phyloP scores from a whole-genome alignment of 805 yeast genomes.

The Ogataea wickerhamii region DNA sequence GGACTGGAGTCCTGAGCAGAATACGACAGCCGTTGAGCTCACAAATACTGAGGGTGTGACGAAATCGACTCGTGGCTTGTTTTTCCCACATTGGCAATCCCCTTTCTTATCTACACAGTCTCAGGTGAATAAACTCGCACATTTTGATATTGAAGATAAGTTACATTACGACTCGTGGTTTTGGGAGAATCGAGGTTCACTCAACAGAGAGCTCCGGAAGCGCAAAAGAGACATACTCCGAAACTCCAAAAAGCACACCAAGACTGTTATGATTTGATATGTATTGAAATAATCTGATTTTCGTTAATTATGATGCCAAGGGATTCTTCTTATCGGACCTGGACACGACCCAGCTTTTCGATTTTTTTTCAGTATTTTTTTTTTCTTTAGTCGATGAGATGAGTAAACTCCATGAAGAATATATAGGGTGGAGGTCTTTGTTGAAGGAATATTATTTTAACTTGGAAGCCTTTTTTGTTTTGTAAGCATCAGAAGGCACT shows the following conservation, averaged over 20 bases:
- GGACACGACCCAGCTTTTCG: no score
- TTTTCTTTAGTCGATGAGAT: no score
- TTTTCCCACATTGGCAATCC: slow-evolving; percentile 80
- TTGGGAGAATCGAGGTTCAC: slow-evolving; percentile 77
- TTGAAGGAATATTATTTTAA: no score
- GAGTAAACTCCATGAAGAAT: no score
- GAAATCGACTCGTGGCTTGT: slow-evolving; percentile 47
- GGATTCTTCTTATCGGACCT: no score
- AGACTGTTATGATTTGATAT: slow-evolving; percentile 2
- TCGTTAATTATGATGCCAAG: no score
- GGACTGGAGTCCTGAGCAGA: slow-evolving; percentile 4
- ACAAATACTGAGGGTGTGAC: background rate
- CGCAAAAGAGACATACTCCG: slow-evolving; percentile 71
- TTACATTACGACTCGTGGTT: slow-evolving; percentile 70
- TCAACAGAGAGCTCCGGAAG: slow-evolving; percentile 71
- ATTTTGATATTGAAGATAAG: slow-evolving; percentile 28
- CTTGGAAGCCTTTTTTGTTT: no score
- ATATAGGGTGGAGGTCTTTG: no score
- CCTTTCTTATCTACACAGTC: slow-evolving; percentile 87
- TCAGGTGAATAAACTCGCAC: slow-evolving; percentile 58
- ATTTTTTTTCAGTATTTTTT: no score
- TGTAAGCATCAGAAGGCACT: no score
- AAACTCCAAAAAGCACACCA: slow-evolving; percentile 38
- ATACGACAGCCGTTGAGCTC: background rate
- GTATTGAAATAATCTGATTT: no score